Base-by-base conservation (phyloP, 495 filamentous ascomycete species). In the Polyplosphaeria fusca region DNA sequence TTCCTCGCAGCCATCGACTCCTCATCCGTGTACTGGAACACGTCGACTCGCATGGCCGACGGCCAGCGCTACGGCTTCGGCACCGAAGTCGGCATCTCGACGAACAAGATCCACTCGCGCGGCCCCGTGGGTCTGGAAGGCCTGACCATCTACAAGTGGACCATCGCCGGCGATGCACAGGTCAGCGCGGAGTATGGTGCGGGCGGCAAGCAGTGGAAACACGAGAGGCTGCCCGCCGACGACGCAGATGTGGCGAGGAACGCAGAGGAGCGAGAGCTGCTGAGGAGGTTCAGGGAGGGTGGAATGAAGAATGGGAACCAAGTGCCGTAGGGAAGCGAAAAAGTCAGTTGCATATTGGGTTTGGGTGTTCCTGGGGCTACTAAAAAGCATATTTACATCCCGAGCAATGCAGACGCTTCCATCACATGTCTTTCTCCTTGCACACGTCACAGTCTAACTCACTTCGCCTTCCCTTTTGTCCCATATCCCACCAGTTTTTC, bases 11-110 rank as follows among this genome's bases (percentile, higher is more conserved):
- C 82, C 52, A 79, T 97, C 27, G 93, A 97, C 74, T 91, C 89
- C 28, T 85, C 91, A 0, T 91, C 91, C 39, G 91, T 95, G 12
- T 99, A 91, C 77, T 96, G 91, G 90, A 99, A 99, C 68, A 87
- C 91, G 16, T 94, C 89, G 16, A 93, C 89, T 11, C 79, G 93
- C 19, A 93, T 99, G 71, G 90, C 92, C 3, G 93, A 99, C 67
- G 93, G 93, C 2, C 95, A 94, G 85, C 79, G 93, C 25, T 99
- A 89, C 70, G 93, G 93, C 2, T 97, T 99, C 74, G 93, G 93
- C 27, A 96, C 93, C 0, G 93, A 99, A 71, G 93, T 98, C 1
- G 93, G 93, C 35, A 96, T 98, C 69, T 94, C 88, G 72, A 98
- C 93, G 40, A 98, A 97, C 73, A 98, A 97, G 74, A 95, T 98